These are phyloP conservation scores for Hysterangium stoloniferum DNA, from an alignment of 768 basidiomycete genomes.

Conservation along the genomic window DNA sequence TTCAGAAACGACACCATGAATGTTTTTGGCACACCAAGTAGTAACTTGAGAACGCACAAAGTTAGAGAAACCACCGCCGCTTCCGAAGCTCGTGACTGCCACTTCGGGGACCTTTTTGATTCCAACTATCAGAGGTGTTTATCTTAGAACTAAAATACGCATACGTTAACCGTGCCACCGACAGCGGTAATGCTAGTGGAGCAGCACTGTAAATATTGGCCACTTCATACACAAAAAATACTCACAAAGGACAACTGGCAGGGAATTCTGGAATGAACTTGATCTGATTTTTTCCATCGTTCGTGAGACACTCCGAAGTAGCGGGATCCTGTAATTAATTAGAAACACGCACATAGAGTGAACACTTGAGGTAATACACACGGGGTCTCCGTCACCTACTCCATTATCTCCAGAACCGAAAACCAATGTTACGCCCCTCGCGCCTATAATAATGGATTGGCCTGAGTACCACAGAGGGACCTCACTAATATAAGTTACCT, in stretches of 20 bases:
- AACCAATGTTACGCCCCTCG: slow-evolving; percentile 54
- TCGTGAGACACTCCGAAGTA: slow-evolving; percentile 47
- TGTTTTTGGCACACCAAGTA: neutral
- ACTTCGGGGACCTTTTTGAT: slow-evolving; percentile 7
- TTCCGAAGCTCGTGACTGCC: slow-evolving; percentile 7
- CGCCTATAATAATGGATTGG: slow-evolving; percentile 33
- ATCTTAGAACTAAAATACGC: too few species aligned
- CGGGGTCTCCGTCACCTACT: slow-evolving; percentile 52
- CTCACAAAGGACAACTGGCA: slow-evolving; percentile 38
- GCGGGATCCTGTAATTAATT: slow-evolving; percentile 35
- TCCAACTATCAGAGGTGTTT: too few species aligned
- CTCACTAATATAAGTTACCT: slow-evolving; percentile 37
- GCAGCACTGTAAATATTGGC: too few species aligned
- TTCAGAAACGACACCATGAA: neutral
- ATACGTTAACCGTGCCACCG: slow-evolving; percentile 49
- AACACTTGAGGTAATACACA: neutral
- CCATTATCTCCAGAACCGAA: slow-evolving; percentile 65
- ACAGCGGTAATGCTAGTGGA: slow-evolving; percentile 56
- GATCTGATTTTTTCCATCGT: slow-evolving; percentile 47
- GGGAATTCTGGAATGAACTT: slow-evolving; percentile 53
- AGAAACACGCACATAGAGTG: too few species aligned
- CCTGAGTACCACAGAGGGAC: neutral
- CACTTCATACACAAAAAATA: neutral
- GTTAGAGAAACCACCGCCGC: slow-evolving; percentile 8
- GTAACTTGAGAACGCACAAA: neutral